Evolutionary conservation across 306 rosid genomes (phyloP).

Genomic region (Adenanthera pavonina): DNA sequence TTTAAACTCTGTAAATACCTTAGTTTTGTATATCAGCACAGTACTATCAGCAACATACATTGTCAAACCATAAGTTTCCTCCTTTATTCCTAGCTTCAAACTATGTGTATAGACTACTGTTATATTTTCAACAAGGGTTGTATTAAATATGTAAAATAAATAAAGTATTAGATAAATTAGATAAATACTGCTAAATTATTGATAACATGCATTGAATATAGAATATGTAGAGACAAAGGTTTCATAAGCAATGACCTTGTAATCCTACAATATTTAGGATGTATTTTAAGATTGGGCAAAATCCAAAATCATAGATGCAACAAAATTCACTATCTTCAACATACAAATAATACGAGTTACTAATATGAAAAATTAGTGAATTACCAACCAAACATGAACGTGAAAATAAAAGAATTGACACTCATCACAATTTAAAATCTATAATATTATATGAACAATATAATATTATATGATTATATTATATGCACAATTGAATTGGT

Average conservation of each 20-base stretch:
- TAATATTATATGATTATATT: not conserved
- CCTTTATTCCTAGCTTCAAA: not conserved
- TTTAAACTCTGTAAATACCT: not conserved
- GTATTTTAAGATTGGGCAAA: not conserved
- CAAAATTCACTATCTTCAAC: not conserved
- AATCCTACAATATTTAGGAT: not conserved
- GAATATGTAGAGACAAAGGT: not conserved
- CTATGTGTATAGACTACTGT: not conserved
- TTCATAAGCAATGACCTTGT: not conserved
- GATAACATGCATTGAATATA: not conserved
- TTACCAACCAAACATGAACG: constrained; percentile 4
- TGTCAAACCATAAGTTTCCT: not conserved
- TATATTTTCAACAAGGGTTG: constrained; percentile 1
- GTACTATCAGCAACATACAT: not conserved
- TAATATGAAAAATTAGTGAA: not conserved
- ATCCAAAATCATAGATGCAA: not conserved
- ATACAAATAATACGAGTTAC: not conserved
- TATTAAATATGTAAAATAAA: not conserved
- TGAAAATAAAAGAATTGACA: not conserved
- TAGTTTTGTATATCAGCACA: not conserved
- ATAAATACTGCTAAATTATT: not conserved
- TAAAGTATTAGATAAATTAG: not conserved
- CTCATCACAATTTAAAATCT: not conserved
- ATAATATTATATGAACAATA: not conserved
- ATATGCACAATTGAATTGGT: not conserved